Evolutionary conservation across 306 rosid species (phyloP), one percentile per base, ranked within the genome.

Genomic region (Begonia peltatifolia): DNA sequence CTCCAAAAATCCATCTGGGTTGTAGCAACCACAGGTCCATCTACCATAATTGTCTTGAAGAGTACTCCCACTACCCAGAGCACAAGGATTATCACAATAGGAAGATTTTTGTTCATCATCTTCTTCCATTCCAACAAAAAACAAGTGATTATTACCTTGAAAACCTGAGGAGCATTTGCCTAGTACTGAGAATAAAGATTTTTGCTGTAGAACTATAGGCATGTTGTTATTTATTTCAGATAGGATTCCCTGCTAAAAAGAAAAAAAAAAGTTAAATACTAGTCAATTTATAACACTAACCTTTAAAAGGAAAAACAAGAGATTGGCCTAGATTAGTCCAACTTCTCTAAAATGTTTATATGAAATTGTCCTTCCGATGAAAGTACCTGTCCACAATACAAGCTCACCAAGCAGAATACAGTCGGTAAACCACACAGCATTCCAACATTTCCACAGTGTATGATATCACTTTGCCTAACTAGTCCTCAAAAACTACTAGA

Each of bases 131-230:
- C 64, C 71, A 53, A 38, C 36, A 48, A 55, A 23, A 35, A 48
- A 67, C 47, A 47, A 41, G 58, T 56, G 53, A 44, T 63, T 69
- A 52, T 66, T 62, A 61, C 70, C 52, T 49, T 74, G 48, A 57
- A 64, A n/a, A 54, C 58, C 72, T 43, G 68, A 41, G 51, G 57
- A 57, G 52, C 68, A 82, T 50, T 68, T 76, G 48, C 94, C 95
- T 57, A 85, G 71, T 50, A 83, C 52, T 67, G 80, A 82, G 64
- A 82, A 75, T 56, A 38, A 44, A 47, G 94, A 78, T 65, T 70
- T 80, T 25, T 78, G 81, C 72, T 71, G 90, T 23, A 85, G 84
- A 51, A 65, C 41, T 41, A 73, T 52, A 41, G 97, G 87, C 92
- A 80, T 78, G 49, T 44, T 78, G 69, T 58, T 70, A 42, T 66